Base-by-base conservation (phyloP, 345 rosid species). In the Camelina laxa region DNA sequence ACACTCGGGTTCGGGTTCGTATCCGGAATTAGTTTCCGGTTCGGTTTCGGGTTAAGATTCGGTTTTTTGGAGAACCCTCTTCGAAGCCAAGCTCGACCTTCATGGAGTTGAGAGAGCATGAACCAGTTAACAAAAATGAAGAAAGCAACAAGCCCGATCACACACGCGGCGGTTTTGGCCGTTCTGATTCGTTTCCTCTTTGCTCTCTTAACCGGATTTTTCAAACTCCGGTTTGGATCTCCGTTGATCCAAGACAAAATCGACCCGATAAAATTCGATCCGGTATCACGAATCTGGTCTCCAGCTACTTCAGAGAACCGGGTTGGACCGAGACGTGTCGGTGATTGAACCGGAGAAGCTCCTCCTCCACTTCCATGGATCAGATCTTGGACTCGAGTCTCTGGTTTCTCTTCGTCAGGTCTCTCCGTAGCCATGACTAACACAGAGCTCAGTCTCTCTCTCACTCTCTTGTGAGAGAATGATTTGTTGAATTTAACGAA, bases 61-160 rank as follows among this genome's bases (percentile, higher is more conserved):
- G 73, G 45, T 39, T 72, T 83, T 44, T 38, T 75, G 1, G 81
- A 49, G 74, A 80, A 81, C 19, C 70, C 73, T 50, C 63, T 69
- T 36, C 75, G 82, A 36, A 63, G 60, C 72, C 80, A 79, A 24
- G 79, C 62, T 51, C 82, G 81, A 42, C 75, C 81, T 69, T 82
- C 88, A 44, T 87, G 93, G 21, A 95, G 84, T 65, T 86, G 82
- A 67, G 81, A 75, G 42, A 92, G 82, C 97, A 92, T 85, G 62
- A 87, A 83, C 87, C 89, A 89, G 78, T 92, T 88, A 27, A 88
- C 85, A 50, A 90, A 62, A 76, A 95, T 87, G 75, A 88, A 92
- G 74, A 87, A 84, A 55, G 72, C 86, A 55, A 89, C 73, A 84
- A 92, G 84, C 5, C 75, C 85, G 71, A 84, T 70, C 70, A 81